phyloP scores from a whole-genome alignment of 2,329 filamentous ascomycete species.

The Alternaria sp. region DNA sequence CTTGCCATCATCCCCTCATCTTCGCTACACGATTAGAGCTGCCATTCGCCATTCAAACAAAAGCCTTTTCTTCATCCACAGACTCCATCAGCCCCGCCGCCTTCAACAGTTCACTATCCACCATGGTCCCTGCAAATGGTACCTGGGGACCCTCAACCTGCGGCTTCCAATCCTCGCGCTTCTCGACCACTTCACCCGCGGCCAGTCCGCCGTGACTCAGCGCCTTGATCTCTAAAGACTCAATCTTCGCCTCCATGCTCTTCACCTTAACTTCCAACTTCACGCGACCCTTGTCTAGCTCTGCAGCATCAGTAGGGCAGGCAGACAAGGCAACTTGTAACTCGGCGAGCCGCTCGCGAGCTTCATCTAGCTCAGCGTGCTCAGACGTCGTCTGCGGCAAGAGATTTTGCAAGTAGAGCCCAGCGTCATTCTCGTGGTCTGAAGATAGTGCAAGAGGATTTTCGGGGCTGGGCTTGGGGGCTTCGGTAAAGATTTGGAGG shows the following conservation, averaged over 20 bases:
- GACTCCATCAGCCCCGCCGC: constrained; percentile 34
- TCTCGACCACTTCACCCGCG: constrained; percentile 18
- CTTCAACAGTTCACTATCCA: constrained; percentile 39
- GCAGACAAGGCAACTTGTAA: constrained; percentile 29
- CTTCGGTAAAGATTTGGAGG: constrained; percentile 17
- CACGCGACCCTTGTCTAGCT: constrained; percentile 22
- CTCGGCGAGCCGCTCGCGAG: constrained; percentile 8
- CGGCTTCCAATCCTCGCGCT: constrained; percentile 26
- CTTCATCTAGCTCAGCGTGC: constrained; percentile 24
- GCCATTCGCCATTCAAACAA: background rate
- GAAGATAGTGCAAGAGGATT: constrained; percentile 21
- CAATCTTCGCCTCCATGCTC: constrained; percentile 20
- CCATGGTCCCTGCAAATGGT: constrained; percentile 38
- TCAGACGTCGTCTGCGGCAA: constrained; percentile 22
- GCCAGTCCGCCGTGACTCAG: constrained; percentile 22
- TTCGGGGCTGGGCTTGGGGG: constrained; percentile 22
- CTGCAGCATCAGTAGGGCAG: constrained; percentile 20
- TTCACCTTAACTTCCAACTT: constrained; percentile 28
- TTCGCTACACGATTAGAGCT: background rate
- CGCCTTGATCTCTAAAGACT: constrained; percentile 21
- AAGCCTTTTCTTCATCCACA: constrained; percentile 13
- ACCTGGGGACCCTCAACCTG: constrained; percentile 29
- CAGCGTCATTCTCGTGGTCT: background rate
- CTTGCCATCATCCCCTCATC: background rate
- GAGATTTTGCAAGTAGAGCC: background rate